Percentiles rank a stretch among this genome's conserved stretches.
Conservation (phyloP, 768 basidiomycete species). For the Naganishia kalamii region DNA sequence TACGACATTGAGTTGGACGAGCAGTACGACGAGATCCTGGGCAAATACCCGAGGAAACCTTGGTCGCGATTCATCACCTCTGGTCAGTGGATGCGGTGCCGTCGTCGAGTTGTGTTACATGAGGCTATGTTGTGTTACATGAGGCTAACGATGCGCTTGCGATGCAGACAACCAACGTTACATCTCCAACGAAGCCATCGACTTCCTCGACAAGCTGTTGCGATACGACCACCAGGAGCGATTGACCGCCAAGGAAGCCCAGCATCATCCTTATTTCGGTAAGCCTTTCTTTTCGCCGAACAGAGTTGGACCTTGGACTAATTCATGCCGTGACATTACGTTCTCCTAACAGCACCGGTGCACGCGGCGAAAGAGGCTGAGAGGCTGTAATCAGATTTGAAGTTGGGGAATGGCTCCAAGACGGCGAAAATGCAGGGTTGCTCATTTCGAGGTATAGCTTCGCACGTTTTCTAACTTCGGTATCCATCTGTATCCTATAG, state of each 20-base stretch:
- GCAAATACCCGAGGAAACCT: constrained; percentile 88
- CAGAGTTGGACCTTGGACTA: too few species aligned
- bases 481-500: too few species aligned
- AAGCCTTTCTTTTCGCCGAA: not conserved
- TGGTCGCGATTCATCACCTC: constrained; percentile 94
- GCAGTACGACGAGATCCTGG: constrained; percentile 91
- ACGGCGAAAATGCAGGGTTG: too few species aligned
- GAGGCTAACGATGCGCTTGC: not conserved
- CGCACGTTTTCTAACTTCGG: too few species aligned
- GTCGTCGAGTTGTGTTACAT: not conserved
- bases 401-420: too few species aligned
- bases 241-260: constrained; percentile 87
- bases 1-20: constrained; percentile 92
- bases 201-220: constrained; percentile 88
- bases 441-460: too few species aligned
- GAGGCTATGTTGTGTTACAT: not conserved
- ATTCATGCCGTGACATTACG: too few species aligned
- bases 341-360: not conserved
- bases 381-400: not conserved
- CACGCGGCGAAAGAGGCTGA: constrained; percentile 1
- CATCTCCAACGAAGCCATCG: constrained; percentile 93
- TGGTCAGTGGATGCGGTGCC: constrained; percentile 18
- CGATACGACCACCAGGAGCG: constrained; percentile 97
- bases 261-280: constrained; percentile 81
- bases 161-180: constrained; percentile 71